Evolutionary conservation across 306 rosid species (phyloP), one percentile per base, ranked within the genome.

Genomic region (Quercus aquifolioides): DNA sequence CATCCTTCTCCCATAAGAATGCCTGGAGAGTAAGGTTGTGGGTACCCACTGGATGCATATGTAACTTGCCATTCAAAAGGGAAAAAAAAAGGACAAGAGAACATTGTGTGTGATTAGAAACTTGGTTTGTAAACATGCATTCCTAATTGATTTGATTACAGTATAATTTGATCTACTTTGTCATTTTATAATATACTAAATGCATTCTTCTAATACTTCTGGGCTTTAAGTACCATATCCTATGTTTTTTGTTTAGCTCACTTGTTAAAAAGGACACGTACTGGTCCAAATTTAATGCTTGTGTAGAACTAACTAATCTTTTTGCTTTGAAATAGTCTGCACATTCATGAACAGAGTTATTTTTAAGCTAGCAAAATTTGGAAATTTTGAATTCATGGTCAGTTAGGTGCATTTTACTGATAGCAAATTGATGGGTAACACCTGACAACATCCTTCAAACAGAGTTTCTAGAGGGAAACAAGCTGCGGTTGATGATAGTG

Each of bases 381-480:
- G 60, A 26, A 54, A 72, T 33, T 41, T 54, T 68, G 38, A 67
- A 20, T 69, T 58, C 71, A 55, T 83, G 57, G 68, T 72, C 58
- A 73, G 33, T 49, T 51, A 35, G 71, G 30, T 58, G 82, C 35
- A 69, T 79, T 68, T 55, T 57, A 23, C 38, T 82, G 75, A 60
- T 78, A 6, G 52, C 55, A 26, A 56, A 67, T 64, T 72, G 70
- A 82, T 26, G 67, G 33, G n/a, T 74, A 69, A 25, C 68, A 67
- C 60, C n/a, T 63, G 26, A 52, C 74, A 49, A 76, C 76, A 76
- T 71, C 38, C 70, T 73, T 3, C 69, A 63, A 82, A 63, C 89
- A 94, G 98, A 72, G 84, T 84, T 80, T 87, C 85, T 35, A 88
- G 84, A 87, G 85, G 88, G 81, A 90, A 87, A 58, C 85, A 77